These are phyloP conservation scores for Fomitopsis schrenkii DNA, from an alignment of 1,284 basidiomycete species.

Conservation along the genomic window DNA sequence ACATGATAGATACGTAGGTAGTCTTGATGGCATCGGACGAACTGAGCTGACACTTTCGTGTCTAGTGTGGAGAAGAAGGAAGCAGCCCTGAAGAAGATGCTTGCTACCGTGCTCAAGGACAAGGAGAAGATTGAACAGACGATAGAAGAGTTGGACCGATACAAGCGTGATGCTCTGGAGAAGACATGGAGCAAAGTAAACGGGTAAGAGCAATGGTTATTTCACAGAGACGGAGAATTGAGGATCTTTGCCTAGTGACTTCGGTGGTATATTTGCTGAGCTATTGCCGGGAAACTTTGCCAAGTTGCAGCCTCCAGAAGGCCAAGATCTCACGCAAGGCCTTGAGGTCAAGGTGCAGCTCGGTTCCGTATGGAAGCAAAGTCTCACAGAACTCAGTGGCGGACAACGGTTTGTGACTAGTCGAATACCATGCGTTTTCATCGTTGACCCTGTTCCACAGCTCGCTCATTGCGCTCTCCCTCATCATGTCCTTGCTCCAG, in stretches of 20 bases:
- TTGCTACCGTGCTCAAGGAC: conserved; percentile 87
- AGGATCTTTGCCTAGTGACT: conserved; percentile 60
- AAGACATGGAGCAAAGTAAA: conserved; percentile 98
- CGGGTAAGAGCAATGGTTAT: conserved; percentile 45
- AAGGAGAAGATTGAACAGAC: conserved; percentile 96
- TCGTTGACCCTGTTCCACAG: background rate
- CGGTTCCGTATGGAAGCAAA: conserved; percentile 96
- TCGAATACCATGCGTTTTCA: background rate
- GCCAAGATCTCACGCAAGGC: conserved; percentile 90
- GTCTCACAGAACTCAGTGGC: conserved; percentile 93
- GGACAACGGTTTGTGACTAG: conserved; percentile 77
- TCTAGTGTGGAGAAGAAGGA: conserved; percentile 94
- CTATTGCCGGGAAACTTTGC: conserved; percentile 96
- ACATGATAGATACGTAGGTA: conserved; percentile 89
- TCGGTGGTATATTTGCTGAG: conserved; percentile 96
- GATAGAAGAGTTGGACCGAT: conserved; percentile 89
- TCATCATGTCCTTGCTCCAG: conserved; percentile 97
- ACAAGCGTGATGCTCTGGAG: conserved; percentile 90
- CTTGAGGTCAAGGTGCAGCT: conserved; percentile 97
- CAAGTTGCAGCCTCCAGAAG: conserved; percentile 91
- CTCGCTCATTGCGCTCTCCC: conserved; percentile 51
- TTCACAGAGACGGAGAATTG: background rate
- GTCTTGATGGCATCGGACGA: background rate
- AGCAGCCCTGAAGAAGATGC: conserved; percentile 81
- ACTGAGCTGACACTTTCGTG: background rate